phyloP scores from a whole-genome alignment of 108 stramenopile genomes.

The Poteriospumella lacustris region DNA sequence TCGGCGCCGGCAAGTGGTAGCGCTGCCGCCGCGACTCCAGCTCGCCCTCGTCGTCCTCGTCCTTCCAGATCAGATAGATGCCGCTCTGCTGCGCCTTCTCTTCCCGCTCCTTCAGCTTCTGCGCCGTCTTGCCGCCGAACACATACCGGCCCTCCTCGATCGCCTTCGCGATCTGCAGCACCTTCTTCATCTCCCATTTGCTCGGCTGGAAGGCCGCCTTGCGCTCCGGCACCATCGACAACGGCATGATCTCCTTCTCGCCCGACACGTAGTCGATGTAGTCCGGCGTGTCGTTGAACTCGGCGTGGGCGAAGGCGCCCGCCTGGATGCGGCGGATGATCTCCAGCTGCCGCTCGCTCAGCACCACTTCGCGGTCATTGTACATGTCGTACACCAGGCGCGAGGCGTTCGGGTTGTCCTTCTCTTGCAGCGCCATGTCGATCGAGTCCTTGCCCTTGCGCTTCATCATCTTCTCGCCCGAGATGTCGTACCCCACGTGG shows the following conservation, averaged over 20 bases:
- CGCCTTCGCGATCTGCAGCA: slow-evolving; percentile 63
- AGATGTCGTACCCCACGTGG: slow-evolving; percentile 89
- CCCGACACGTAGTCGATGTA: slow-evolving; percentile 85
- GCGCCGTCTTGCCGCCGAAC: slow-evolving; percentile 66
- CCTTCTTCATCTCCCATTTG: slow-evolving; percentile 61
- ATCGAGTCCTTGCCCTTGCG: slow-evolving; percentile 38
- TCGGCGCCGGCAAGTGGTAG: slow-evolving; percentile 93
- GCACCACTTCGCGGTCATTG: slow-evolving; percentile 76
- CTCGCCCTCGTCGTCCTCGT: slow-evolving; percentile 83
- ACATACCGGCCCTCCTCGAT: slow-evolving; percentile 75
- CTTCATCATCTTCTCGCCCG: slow-evolving; percentile 76
- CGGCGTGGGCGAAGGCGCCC: slow-evolving; percentile 93
- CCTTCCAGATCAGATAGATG: slow-evolving; percentile 80
- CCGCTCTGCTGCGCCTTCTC: slow-evolving; percentile 62
- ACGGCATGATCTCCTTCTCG: slow-evolving; percentile 72
- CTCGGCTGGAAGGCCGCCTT: slow-evolving; percentile 60
- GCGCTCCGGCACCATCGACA: slow-evolving; percentile 69
- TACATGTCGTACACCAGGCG: slow-evolving; percentile 88
- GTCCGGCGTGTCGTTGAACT: slow-evolving; percentile 81
- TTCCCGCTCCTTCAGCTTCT: slow-evolving; percentile 49
- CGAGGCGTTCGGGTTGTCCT: slow-evolving; percentile 65
- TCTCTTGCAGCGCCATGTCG: slow-evolving; percentile 39
- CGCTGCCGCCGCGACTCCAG: slow-evolving; percentile 75
- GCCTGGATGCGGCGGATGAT: slow-evolving; percentile 80
- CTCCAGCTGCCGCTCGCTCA: slow-evolving; percentile 82